Percentiles rank a stretch among this genome's conserved stretches.
These are phyloP conservation scores for Hansenula anomala DNA, from an alignment of 1,139 yeast genomes.

Conservation along the genomic window DNA sequence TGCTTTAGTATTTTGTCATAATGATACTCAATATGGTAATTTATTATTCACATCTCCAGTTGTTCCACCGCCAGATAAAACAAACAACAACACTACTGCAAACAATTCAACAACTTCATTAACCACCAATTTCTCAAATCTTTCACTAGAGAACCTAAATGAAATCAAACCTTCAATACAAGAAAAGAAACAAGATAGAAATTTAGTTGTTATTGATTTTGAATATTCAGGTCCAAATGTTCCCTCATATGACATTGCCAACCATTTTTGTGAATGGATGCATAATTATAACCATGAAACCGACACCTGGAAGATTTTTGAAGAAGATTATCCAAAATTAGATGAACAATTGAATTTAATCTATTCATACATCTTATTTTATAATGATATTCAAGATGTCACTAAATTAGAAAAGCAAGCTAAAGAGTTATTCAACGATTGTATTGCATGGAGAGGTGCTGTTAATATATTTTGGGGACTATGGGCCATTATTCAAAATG, in stretches of 20 bases:
- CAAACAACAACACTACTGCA: slow-evolving; percentile 4
- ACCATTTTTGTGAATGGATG: slow-evolving; percentile 96
- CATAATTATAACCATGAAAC: slow-evolving; percentile 75
- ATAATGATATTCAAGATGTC: slow-evolving; percentile 16
- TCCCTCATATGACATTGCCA: slow-evolving; percentile 86
- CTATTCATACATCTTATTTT: slow-evolving; percentile 55
- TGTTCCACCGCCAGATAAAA: slow-evolving; percentile 5
- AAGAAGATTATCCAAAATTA: slow-evolving; percentile 56
- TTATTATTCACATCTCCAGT: slow-evolving; percentile 45
- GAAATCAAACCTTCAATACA: slow-evolving; percentile 29
- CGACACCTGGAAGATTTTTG: slow-evolving; percentile 53
- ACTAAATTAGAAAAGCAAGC: slow-evolving; percentile 48
- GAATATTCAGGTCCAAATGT: slow-evolving; percentile 94
- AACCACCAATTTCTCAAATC: slow-evolving; percentile 26
- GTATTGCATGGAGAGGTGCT: slow-evolving; percentile 74
- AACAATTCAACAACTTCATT: slow-evolving; percentile 13
- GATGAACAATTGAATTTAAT: slow-evolving; percentile 69
- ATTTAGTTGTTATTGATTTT: slow-evolving; percentile 89
- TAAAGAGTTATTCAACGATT: slow-evolving; percentile 55
- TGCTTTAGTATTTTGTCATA: slow-evolving; percentile 78
- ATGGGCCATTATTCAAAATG: slow-evolving; percentile 88
- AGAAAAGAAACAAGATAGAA: slow-evolving; percentile 54
- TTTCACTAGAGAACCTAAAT: slow-evolving; percentile 27
- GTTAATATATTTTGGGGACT: slow-evolving; percentile 80
- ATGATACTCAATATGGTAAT: slow-evolving; percentile 95